Base-by-base conservation (phyloP, 495 filamentous ascomycete species). In the Annulohypoxylon stygium region DNA sequence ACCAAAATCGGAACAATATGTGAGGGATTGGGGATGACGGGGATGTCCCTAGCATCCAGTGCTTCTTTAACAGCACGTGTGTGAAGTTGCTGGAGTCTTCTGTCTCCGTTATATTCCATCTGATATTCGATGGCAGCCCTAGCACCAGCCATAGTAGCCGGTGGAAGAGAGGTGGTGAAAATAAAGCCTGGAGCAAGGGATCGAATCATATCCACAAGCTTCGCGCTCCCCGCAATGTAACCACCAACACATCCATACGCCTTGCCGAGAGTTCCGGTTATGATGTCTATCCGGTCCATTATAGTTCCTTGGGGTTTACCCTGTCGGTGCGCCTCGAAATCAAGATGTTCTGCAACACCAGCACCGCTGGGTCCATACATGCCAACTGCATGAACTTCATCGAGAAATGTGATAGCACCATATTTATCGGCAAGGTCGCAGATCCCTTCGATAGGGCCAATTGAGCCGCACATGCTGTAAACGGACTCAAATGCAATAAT, bases 401-500 rank as follows among this genome's bases (percentile, higher is more conserved):
- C 96, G 79, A 97, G 83, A 82, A 99, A 98, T 74, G 96, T 99
- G 72, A 99, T 88, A 33, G 96, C 96, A 70, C 96, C 96, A 81
- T 99, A 99, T 82, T 97, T 97, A 62, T 98, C 94, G 12, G 96
- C 94, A 25, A 99, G 85, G 79, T 98, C 94, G 79, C 94, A 97
- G 63, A 99, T 98, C 78, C 92, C 89, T 82, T 93, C 93, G 70
- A 99, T 98, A 3, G 96, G 97, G 0, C 93, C 97, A 78, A 99
- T 92, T 23, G 93, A 97, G 68, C 96, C 96, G 81, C 97, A 99
- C 96, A 99, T 99, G 83, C 93, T 96, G 82, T 99, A 99, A 25
- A 99, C 96, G 16, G 93, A 97, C 82, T 99, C 96, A 72, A 98
- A 99, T 18, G 96, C 96, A 70, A 99, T 99, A 67, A 99, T 97